A percentile compares a stretch with the other conserved stretches of the same genome.
Conservation (phyloP, 768 basidiomycete species). For the Podaxis sp. region DNA sequence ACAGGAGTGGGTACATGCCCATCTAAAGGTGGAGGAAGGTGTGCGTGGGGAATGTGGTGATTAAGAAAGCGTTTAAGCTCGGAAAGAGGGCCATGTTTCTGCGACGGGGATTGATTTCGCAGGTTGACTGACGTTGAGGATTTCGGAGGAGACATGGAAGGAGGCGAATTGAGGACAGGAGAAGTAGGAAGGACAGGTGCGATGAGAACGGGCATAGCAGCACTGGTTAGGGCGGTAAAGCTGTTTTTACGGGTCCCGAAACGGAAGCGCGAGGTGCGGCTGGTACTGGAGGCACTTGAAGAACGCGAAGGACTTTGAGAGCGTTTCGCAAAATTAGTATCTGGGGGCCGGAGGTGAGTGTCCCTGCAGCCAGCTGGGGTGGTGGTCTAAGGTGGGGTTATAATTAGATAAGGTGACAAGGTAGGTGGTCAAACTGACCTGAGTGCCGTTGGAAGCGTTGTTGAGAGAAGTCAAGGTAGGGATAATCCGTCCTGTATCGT, state of each 20-base stretch:
- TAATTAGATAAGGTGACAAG: conserved; percentile 18
- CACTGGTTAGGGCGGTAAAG: conserved; percentile 5
- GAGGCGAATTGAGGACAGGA: conserved; percentile 17
- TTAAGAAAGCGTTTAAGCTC: conserved; percentile 96
- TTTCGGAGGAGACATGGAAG: conserved; percentile 16
- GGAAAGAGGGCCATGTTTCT: conserved; percentile 73
- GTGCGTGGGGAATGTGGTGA: conserved; percentile 75
- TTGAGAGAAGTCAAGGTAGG: background rate
- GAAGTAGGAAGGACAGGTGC: conserved; percentile 12
- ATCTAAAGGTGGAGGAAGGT: conserved; percentile 29
- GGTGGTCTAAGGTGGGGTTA: conserved; percentile 2
- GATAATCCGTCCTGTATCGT: background rate
- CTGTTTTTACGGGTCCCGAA: conserved; percentile 17
- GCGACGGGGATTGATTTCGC: conserved; percentile 22
- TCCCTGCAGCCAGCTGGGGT: conserved; percentile 4
- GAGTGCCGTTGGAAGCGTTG: background rate
- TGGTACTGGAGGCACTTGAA: background rate
- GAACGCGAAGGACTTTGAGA: conserved; percentile 12
- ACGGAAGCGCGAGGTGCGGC: conserved; percentile 16
- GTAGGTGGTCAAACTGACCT: background rate
- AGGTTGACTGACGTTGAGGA: conserved; percentile 20
- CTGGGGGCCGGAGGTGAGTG: conserved; percentile 11
- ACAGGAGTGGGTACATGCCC: conserved; percentile 19
- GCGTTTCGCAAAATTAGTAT: conserved; percentile 7
- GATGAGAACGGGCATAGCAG: conserved; percentile 16